Conservation (phyloP, 2,329 filamentous ascomycete genomes). For the Coniochaeta sp. region DNA sequence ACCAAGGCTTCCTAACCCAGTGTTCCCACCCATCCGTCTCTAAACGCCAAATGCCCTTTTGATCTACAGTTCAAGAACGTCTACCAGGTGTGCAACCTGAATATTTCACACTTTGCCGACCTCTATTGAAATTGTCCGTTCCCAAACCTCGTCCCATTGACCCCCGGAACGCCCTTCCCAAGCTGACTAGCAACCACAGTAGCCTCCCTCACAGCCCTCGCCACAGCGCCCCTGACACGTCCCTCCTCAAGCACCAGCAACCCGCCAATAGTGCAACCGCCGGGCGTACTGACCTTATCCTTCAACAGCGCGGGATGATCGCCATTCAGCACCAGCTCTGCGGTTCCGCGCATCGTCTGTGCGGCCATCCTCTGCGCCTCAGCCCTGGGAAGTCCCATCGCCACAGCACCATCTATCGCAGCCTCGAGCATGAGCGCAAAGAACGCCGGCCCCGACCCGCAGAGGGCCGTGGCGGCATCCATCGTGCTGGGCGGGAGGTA, state of each 20-base stretch:
- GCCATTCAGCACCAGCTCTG: conserved; percentile 59
- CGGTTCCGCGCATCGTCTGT: conserved; percentile 69
- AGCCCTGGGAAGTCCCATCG: conserved; percentile 66
- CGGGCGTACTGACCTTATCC: conserved; percentile 71
- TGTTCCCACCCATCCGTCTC: too few relatives aligned
- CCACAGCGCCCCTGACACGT: conserved; percentile 56
- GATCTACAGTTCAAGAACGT: too few relatives aligned
- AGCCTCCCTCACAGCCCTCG: conserved; percentile 63
- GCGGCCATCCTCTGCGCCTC: conserved; percentile 73
- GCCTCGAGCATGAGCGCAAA: conserved; percentile 70
- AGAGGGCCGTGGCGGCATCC: conserved; percentile 68
- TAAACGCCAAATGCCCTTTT: too few relatives aligned
- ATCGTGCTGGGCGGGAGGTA: conserved; percentile 59
- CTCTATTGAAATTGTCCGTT: neutral
- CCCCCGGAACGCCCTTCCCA: conserved; percentile 43
- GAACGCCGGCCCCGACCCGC: conserved; percentile 69
- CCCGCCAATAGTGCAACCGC: conserved; percentile 71
- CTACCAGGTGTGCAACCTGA: too few relatives aligned
- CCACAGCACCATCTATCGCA: conserved; percentile 68
- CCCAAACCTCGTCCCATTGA: conserved; percentile 35
- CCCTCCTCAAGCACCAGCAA: conserved; percentile 68
- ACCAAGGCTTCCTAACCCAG: too few relatives aligned
- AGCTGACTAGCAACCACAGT: conserved; percentile 62
- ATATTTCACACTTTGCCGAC: too few relatives aligned
- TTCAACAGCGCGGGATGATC: conserved; percentile 69